Evolutionary conservation across 2,329 filamentous ascomycete genomes (phyloP).

Genomic region (Fusarium sp.): DNA sequence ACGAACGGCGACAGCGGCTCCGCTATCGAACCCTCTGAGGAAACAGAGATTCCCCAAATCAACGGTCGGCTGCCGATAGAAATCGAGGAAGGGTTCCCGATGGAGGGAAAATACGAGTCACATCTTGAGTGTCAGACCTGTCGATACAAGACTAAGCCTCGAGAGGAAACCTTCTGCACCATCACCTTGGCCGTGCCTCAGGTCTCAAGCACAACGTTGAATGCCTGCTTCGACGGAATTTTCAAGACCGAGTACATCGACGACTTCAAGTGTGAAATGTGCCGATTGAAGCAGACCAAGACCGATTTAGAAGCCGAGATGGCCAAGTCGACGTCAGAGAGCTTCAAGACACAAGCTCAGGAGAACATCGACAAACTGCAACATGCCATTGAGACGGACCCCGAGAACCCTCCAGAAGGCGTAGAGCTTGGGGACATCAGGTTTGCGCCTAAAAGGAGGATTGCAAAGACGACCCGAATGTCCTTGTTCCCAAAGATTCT

Average conservation of each 20-base stretch:
- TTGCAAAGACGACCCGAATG: slow-evolving; percentile 90
- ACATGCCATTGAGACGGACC: slow-evolving; percentile 81
- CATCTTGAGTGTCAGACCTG: slow-evolving; percentile 94
- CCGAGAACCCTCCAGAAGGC: slow-evolving; percentile 81
- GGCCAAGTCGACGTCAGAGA: slow-evolving; percentile 66
- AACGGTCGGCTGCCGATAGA: slow-evolving; percentile 54
- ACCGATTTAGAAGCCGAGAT: slow-evolving; percentile 74
- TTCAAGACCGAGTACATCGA: slow-evolving; percentile 97
- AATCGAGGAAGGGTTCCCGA: slow-evolving; percentile 83
- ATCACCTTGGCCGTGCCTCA: slow-evolving; percentile 93
- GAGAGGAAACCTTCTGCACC: slow-evolving; percentile 89
- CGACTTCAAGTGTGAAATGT: slow-evolving; percentile 96
- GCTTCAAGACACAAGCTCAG: slow-evolving; percentile 66
- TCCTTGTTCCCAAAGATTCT: slow-evolving; percentile 90
- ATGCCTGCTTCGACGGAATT: slow-evolving; percentile 91
- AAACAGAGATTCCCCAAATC: slow-evolving; percentile 40
- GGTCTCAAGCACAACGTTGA: slow-evolving; percentile 83
- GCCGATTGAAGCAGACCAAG: slow-evolving; percentile 86
- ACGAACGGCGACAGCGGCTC: slow-evolving; percentile 32
- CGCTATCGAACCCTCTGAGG: slow-evolving; percentile 46
- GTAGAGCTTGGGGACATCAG: slow-evolving; percentile 82
- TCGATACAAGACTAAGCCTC: slow-evolving; percentile 88
- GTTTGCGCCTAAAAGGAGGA: slow-evolving; percentile 83
- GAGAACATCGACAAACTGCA: slow-evolving; percentile 76
- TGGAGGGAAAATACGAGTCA: slow-evolving; percentile 94